Evolutionary conservation across 345 rosid genomes (phyloP).

Genomic region (Boechera stricta): DNA sequence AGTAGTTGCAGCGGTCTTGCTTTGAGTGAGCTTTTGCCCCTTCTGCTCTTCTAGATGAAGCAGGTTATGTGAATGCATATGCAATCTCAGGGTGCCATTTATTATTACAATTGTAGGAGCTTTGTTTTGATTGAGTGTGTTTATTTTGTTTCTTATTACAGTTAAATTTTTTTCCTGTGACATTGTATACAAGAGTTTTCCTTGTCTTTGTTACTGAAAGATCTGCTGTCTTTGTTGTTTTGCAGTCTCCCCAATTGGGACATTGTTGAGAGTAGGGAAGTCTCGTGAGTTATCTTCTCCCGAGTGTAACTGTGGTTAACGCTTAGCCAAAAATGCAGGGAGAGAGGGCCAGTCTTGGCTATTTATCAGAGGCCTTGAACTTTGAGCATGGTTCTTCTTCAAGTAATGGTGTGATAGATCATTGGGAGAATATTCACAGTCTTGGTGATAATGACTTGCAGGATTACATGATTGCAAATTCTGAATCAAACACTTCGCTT

Average conservation of each 20-base stretch:
- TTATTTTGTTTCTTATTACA: not conserved
- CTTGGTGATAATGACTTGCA: constrained; percentile 63
- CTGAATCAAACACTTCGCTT: constrained; percentile 49
- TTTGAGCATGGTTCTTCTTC: constrained; percentile 85
- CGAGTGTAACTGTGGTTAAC: constrained; percentile 36
- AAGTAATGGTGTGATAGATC: constrained; percentile 62
- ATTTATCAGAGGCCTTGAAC: constrained; percentile 74
- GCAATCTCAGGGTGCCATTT: constrained; percentile 2
- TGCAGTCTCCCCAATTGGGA: constrained; percentile 30
- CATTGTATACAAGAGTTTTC: not conserved
- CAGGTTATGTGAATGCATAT: not conserved
- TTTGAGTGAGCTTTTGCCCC: constrained; percentile 14
- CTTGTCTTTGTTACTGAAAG: constrained; percentile 21
- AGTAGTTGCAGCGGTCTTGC: not conserved
- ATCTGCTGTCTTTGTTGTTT: constrained; percentile 13
- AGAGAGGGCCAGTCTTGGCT: constrained; percentile 77
- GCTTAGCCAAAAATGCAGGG: constrained; percentile 72
- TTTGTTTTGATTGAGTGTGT: constrained; percentile 13
- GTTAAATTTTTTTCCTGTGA: not conserved
- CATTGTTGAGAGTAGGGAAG: constrained; percentile 39
- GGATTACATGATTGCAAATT: constrained; percentile 60
- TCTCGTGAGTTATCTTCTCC: constrained; percentile 38
- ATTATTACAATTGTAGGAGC: not conserved
- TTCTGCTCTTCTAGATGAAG: constrained; percentile 21
- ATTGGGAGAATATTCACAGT: constrained; percentile 68